Evolutionary conservation across 257 asterid genomes (phyloP), one percentile per base, ranked within the genome.

Genomic region (Ophiorrhiza pumila): DNA sequence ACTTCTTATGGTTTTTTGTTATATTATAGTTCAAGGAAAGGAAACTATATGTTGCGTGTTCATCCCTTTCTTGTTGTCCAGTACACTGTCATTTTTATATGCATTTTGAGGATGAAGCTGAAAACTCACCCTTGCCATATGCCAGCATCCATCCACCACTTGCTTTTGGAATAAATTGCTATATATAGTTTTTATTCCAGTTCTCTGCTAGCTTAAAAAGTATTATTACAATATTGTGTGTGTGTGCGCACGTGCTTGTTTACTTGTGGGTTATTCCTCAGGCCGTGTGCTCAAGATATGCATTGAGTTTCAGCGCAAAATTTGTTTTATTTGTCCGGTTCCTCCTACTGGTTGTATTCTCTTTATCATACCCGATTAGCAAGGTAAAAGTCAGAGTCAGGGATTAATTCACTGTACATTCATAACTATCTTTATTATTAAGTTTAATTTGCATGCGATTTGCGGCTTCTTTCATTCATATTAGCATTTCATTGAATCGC

Each of bases 61-160:
- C 13, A 15, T 65, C n/a, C 49, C 50, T 65, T 15, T 58, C 72
- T 50, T 74, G 39, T 32, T 68, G 47, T 43, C 58, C 42, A 37
- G 68, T 63, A 29, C 64, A 61, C 15, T 75, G 63, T 49, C 29
- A 67, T 63, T 50, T 45, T 67, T 65, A 22, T 81, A 4, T 77
- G 34, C 35, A 41, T 64, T 59, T 58, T 59, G 34, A 37, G 78
- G 79, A 71, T 43, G 59, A 25, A 49, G 59, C 78, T 73, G 69
- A 76, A 67, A 74, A 78, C 60, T 66, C 78, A 71, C 50, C 63
- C 65, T 32, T 76, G 68, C 56, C 61, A 76, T 73, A n/a, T 74
- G 59, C 58, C 89, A 91, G 98, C 87, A 79, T 85, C 80, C 99
- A 95, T 79, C 99, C 99, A 42, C 98, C 98, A 57, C 99, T 98